phyloP scores from a whole-genome alignment of 2,329 filamentous ascomycete genomes.

The Colletotrichum sp. region DNA sequence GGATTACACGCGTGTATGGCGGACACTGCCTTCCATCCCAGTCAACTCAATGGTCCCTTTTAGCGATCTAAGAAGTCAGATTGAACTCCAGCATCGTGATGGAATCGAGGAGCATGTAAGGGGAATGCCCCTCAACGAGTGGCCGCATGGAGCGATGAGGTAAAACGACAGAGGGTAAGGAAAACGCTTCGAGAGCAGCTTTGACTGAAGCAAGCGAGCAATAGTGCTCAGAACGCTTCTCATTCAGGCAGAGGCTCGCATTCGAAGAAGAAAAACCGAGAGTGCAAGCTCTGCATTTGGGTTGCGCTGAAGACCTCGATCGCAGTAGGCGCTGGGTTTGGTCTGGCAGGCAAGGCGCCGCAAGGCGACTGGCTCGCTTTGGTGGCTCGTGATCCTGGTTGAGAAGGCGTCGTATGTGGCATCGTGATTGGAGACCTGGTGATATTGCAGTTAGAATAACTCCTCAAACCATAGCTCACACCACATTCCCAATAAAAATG shows the following conservation, averaged over 20 bases:
- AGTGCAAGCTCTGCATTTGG: neutral
- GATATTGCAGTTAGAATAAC: neutral
- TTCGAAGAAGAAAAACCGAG: neutral
- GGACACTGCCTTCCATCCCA: neutral
- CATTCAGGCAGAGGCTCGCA: neutral
- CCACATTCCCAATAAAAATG: neutral
- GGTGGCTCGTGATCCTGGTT: neutral
- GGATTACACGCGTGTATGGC: no score
- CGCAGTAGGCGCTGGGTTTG: neutral
- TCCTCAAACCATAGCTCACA: neutral
- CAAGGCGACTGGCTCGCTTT: neutral
- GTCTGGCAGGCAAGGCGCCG: neutral
- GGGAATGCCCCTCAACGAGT: neutral
- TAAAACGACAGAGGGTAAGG: neutral
- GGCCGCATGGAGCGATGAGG: neutral
- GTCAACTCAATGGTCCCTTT: neutral
- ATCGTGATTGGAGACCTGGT: neutral
- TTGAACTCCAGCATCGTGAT: neutral
- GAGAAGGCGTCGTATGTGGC: neutral
- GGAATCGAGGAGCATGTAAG: neutral
- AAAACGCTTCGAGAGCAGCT: neutral
- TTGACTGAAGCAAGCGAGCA: neutral
- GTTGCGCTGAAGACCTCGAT: neutral
- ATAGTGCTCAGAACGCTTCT: neutral
- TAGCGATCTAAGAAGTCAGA: neutral